Evolutionary conservation across 2,329 filamentous ascomycete species (phyloP), one percentile per base, ranked within the genome.

Genomic region (Exophiala spinifera): DNA sequence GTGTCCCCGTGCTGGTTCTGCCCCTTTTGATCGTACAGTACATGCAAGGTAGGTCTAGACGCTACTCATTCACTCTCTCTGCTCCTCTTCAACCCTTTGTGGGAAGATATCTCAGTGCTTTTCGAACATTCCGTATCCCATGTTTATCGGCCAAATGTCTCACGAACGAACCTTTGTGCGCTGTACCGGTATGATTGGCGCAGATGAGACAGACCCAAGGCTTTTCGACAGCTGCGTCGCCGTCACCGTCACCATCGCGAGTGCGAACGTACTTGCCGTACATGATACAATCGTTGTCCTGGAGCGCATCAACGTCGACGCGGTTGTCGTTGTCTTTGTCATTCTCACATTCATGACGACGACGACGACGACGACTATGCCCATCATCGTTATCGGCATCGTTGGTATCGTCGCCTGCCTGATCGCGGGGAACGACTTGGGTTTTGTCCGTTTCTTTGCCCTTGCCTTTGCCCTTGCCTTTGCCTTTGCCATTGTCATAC

Each of bases 131-230:
- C 14, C 20, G 3, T 13, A 44, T 14, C 1, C 20, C 42, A 14
- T 44, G 42, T 15, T 14, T 25, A 2, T 8, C 8, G n/a, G 19
- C 10, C 20, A 44, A 21, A 44, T 44, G 42, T 15, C 42, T 20
- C 6, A 44, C 14, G 13, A 53, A 43, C 6, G 45, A 43, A n/a
- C 8, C 37, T 28, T 34, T 49, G 36, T 39, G 2, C 45, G 36
- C 39, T 10, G 42, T 36, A n/a, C 51, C 45, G 3, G 6, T 2
- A 28, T 50, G 47, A 37, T 48, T 36, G 4, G 6, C 11, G 51
- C 51, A 53, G 23, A 53, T 13, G 13, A 53, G 51, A 28, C 51
- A 53, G 34, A 48, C 46, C 25, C 37, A 53, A 8, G 25, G 51
- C 11, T 25, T 20, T 21, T 13, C n/a, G 8, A 28, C 20, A 3